Conservation (phyloP, 768 basidiomycete genomes). For the Hypholoma fasciculare region DNA sequence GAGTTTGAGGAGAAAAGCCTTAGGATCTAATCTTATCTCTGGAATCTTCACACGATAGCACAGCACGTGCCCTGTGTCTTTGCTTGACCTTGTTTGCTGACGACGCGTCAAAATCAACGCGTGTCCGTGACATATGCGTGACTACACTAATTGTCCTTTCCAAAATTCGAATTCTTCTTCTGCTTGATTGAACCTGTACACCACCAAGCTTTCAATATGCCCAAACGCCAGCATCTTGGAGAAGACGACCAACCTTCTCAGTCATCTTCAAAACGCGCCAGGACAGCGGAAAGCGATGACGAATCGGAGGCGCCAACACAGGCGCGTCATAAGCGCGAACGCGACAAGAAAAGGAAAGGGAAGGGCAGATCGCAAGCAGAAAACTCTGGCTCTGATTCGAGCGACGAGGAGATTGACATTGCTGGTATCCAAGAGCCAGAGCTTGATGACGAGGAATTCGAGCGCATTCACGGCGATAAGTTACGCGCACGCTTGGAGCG, state of each 20-base stretch:
- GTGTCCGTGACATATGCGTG: too few species aligned
- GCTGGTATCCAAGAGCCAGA: conserved; percentile 41
- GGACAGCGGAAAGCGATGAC: conserved; percentile 26
- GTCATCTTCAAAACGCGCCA: conserved; percentile 31
- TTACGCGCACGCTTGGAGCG: conserved; percentile 57
- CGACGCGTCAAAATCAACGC: too few species aligned
- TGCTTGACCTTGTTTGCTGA: too few species aligned
- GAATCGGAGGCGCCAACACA: conserved; percentile 23
- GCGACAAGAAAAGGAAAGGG: conserved; percentile 21
- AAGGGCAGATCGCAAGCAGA: conserved; percentile 33
- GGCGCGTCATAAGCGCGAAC: conserved; percentile 17
- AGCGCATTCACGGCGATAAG: conserved; percentile 56
- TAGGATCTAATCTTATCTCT: too few species aligned
- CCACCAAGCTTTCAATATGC: conserved; percentile 35
- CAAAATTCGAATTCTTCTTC: background rate
- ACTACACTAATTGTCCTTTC: too few species aligned
- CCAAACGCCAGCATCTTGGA: conserved; percentile 48
- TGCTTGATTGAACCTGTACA: background rate
- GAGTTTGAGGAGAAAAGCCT: background rate
- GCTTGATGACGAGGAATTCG: conserved; percentile 66
- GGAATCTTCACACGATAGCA: too few species aligned
- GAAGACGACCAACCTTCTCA: conserved; percentile 43
- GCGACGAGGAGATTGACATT: conserved; percentile 26
- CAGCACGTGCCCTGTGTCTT: too few species aligned
- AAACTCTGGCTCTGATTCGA: conserved; percentile 30